Conservation (phyloP, 352 stramenopile genomes). For the Pythium sp. region DNA sequence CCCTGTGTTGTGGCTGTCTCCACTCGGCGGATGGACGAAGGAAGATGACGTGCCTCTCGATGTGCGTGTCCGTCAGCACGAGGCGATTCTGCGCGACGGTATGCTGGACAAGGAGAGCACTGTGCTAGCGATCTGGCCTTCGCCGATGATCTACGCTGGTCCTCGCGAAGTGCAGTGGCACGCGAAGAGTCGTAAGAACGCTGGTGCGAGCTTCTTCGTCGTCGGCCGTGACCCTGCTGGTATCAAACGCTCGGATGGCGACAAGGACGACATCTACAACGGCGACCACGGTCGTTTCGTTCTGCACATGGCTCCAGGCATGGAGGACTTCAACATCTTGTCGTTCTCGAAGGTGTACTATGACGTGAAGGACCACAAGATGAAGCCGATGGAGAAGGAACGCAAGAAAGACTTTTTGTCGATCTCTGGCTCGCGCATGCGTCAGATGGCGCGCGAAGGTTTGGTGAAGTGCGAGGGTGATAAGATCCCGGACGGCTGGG, state of each 20-base stretch:
- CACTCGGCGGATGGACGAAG: conserved; percentile 98
- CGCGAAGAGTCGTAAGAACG: conserved; percentile 95
- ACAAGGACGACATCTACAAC: conserved; percentile 96
- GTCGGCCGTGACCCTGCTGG: conserved; percentile 96
- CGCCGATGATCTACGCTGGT: conserved; percentile 98
- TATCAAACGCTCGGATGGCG: conserved; percentile 95
- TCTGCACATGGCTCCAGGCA: conserved; percentile 94
- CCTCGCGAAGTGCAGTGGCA: conserved; percentile 98
- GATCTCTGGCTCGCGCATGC: conserved; percentile 98
- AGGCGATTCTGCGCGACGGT: conserved; percentile 88
- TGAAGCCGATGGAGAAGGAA: conserved; percentile 94
- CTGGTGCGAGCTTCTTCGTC: conserved; percentile 97
- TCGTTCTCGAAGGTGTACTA: conserved; percentile 98
- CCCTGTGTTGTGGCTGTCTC: conserved; percentile 96
- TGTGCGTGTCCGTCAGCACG: conserved; percentile 97
- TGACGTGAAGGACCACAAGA: conserved; percentile 96
- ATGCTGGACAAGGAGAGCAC: conserved; percentile 97
- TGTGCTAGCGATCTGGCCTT: conserved; percentile 98
- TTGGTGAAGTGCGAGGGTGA: conserved; percentile 88
- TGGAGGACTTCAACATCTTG: conserved; percentile 94
- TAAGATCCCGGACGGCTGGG: conserved; percentile 65
- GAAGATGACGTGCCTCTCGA: conserved; percentile 97
- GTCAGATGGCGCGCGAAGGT: conserved; percentile 93
- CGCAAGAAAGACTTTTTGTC: conserved; percentile 97
- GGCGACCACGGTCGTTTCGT: conserved; percentile 97